These are phyloP conservation scores for Candida insectalens DNA, from an alignment of 805 yeast genomes.

Conservation along the genomic window DNA sequence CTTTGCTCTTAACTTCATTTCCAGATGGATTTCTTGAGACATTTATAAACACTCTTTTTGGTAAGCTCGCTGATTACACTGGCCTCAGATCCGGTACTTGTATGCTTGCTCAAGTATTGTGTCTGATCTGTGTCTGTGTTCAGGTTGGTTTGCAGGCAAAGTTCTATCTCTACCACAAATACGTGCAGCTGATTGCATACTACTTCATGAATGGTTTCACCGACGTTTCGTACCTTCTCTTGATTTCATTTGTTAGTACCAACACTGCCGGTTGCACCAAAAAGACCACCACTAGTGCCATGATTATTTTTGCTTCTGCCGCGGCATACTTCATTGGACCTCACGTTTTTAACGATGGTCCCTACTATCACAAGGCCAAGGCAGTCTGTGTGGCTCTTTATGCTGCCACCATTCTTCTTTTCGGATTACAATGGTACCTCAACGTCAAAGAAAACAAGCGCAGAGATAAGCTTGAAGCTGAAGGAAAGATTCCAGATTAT, in stretches of 20 bases:
- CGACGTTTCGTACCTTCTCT: slow-evolving; percentile 4
- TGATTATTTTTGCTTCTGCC: slow-evolving; percentile 35
- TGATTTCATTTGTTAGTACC: slow-evolving; percentile 4
- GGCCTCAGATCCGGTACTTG: not conserved
- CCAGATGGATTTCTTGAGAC: slow-evolving; percentile 29
- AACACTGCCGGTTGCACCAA: slow-evolving; percentile 41
- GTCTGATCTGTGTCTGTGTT: not conserved
- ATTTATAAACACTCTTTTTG: slow-evolving; percentile 15
- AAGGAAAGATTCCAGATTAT: slow-evolving; percentile 11
- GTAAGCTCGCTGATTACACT: slow-evolving; percentile 20
- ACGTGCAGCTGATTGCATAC: no score
- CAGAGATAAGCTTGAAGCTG: slow-evolving; percentile 26
- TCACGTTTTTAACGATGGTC: slow-evolving; percentile 35
- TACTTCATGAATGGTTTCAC: slow-evolving; percentile 2
- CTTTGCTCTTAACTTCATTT: slow-evolving; percentile 23
- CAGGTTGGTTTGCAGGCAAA: not conserved
- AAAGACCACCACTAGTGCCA: slow-evolving; percentile 33
- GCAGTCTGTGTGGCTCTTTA: slow-evolving; percentile 15
- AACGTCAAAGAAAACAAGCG: slow-evolving; percentile 29
- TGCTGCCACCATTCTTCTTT: slow-evolving; percentile 28
- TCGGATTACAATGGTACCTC: slow-evolving; percentile 20
- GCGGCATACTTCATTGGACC: slow-evolving; percentile 48
- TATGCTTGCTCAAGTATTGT: not conserved
- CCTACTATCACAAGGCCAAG: slow-evolving; percentile 31
- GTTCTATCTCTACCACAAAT: not conserved